Percentiles rank a stretch among this genome's conserved stretches.
Conservation (phyloP, 495 filamentous ascomycete genomes). For the Aspergillus bertholletiae region DNA sequence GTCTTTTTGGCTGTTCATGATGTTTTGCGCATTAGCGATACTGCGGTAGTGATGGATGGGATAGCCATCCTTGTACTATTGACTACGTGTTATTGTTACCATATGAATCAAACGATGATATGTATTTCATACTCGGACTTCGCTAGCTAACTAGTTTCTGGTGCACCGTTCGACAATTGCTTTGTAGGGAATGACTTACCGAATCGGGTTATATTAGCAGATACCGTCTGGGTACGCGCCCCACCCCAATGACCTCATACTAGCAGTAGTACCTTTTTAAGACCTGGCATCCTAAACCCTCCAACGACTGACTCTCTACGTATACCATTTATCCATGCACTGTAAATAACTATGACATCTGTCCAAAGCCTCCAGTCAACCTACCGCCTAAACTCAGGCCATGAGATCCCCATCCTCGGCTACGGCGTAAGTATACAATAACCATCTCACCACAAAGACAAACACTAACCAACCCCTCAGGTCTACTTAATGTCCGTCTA, state of each 20-base stretch:
- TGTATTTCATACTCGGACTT: too few species aligned
- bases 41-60: slow-evolving; percentile 4
- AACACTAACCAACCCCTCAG: slow-evolving; percentile 30
- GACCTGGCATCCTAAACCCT: not conserved
- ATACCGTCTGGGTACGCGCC: not conserved
- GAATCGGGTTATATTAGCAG: not conserved
- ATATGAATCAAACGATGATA: slow-evolving; percentile 6
- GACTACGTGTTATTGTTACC: not conserved
- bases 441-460: not conserved
- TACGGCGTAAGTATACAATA: slow-evolving; percentile 57
- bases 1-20: not conserved
- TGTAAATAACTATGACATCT: slow-evolving; percentile 20
- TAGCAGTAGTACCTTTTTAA: not conserved
- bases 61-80: slow-evolving; percentile 2
- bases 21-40: slow-evolving; percentile 3
- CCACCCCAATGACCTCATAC: not conserved
- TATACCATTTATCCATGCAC: not conserved
- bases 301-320: not conserved
- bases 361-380: slow-evolving; percentile 28
- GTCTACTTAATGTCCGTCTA: slow-evolving; percentile 67
- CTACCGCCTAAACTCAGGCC: slow-evolving; percentile 64
- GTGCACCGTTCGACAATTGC: too few species aligned
- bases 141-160: too few species aligned
- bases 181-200: not conserved
- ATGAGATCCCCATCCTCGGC: slow-evolving; percentile 74